Base-by-base conservation (phyloP, 2,329 filamentous ascomycete species). In the Chaetomiaceae sp. region DNA sequence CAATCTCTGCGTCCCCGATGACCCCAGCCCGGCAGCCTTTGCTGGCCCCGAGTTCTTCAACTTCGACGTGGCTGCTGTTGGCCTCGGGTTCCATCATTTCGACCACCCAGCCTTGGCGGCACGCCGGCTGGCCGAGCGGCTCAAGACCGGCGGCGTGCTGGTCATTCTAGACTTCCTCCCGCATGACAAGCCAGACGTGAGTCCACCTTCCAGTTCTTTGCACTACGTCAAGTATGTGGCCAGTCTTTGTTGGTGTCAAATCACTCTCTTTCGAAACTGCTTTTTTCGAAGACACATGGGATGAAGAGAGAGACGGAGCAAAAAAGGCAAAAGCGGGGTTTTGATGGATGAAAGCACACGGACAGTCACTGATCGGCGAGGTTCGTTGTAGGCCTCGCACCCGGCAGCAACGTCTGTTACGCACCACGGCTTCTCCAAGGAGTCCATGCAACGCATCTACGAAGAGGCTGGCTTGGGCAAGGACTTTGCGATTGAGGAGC, bases 151-250 rank as follows among this genome's bases (percentile, higher is more conserved):
- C 3, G 86, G 86, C 10, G 76, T 81, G 1, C 67, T 87, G 36
- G 66, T 87, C 39, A 76, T 89, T 45, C 67, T 84, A 37, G 85
- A 89, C 59, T 82, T 88, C 49, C 58, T 84, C 15, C 69, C 79
- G 8, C 78, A 83, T 54, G 70, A 55, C 38, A 61, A 62, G 24
- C 53, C 59, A 45, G 47, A 57, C 37, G 56, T 56, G 44, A 30
- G 55, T 57, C 11, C 6, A 3, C 27, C 10, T 30, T 20, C 22
- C 11, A 5, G 6, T 6, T 17, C n/a, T 17, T 15, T 39, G 15
- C 26, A 11, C 27, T 7, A 27, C 27, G 10, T 14, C n/a, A n/a
- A n/a, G n/a, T n/a, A n/a, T n/a, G n/a, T n/a, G n/a, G n/a, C n/a
- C n/a, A n/a, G n/a, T n/a, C n/a, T n/a, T n/a, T n/a, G n/a, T n/a